Conservation (phyloP, 495 filamentous ascomycete genomes). For the Penicillium coprophilum region DNA sequence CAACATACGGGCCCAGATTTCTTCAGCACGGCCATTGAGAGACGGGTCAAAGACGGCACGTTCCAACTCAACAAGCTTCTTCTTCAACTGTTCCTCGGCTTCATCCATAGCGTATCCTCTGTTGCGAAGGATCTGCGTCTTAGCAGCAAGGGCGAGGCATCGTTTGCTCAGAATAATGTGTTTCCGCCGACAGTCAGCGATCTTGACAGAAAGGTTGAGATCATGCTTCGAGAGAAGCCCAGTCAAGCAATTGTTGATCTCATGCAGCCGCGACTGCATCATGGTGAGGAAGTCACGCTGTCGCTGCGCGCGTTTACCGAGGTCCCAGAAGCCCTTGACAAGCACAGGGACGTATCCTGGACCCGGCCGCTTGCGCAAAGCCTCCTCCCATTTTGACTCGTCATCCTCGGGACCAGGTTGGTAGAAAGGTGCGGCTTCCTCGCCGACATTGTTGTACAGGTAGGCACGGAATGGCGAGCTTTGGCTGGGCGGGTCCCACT, state of each 20-base stretch:
- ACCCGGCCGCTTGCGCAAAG: slow-evolving; percentile 76
- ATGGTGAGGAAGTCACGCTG: slow-evolving; percentile 71
- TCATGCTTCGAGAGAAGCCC: slow-evolving; percentile 79
- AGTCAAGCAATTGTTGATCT: slow-evolving; percentile 83
- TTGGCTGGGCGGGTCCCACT: slow-evolving; percentile 75
- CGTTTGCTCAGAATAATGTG: slow-evolving; percentile 79
- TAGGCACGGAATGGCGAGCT: slow-evolving; percentile 84
- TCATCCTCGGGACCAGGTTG: slow-evolving; percentile 75
- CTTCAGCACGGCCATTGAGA: slow-evolving; percentile 78
- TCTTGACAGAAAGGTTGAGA: slow-evolving; percentile 72
- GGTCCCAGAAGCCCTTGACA: slow-evolving; percentile 63
- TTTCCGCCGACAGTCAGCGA: slow-evolving; percentile 75
- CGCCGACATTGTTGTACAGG: slow-evolving; percentile 88
- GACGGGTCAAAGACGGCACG: slow-evolving; percentile 77
- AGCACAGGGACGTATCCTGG: slow-evolving; percentile 74
- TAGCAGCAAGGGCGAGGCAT: slow-evolving; percentile 79
- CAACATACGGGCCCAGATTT: slow-evolving; percentile 95
- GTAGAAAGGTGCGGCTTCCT: slow-evolving; percentile 78
- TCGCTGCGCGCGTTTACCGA: slow-evolving; percentile 73
- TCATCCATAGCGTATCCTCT: slow-evolving; percentile 88
- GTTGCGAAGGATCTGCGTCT: slow-evolving; percentile 89
- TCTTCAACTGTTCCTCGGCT: slow-evolving; percentile 87
- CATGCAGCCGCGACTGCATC: slow-evolving; percentile 79
- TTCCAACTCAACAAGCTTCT: slow-evolving; percentile 76
- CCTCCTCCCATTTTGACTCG: slow-evolving; percentile 88